These are phyloP conservation scores for Globisporangium takayamanum DNA, from an alignment of 352 stramenopile species.

Conservation along the genomic window DNA sequence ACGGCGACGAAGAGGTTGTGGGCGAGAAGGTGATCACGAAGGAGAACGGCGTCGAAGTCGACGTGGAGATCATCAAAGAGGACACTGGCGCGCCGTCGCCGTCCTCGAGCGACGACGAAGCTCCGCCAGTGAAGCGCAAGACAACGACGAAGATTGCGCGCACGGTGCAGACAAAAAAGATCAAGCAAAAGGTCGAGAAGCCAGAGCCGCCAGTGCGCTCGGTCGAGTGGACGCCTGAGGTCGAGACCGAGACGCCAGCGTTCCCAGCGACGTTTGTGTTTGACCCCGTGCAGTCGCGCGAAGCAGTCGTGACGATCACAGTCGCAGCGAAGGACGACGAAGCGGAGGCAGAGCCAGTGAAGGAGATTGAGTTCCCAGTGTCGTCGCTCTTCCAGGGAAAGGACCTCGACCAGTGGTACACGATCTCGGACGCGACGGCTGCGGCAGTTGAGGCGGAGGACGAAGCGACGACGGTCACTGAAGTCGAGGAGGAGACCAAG, in stretches of 20 bases:
- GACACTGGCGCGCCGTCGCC: conserved; percentile 16
- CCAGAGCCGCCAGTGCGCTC: conserved; percentile 33
- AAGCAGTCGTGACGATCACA: conserved; percentile 69
- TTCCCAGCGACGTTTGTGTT: conserved; percentile 76
- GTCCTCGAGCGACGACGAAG: conserved; percentile 4
- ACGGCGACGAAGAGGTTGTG: conserved; percentile 15
- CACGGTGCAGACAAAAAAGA: conserved; percentile 45
- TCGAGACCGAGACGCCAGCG: conserved; percentile 6
- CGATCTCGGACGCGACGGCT: conserved; percentile 31
- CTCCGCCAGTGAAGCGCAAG: conserved; percentile 30
- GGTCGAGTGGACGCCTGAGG: conserved; percentile 24
- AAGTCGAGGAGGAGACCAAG: conserved; percentile 6
- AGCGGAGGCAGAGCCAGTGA: conserved; percentile 50
- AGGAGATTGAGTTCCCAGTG: conserved; percentile 75
- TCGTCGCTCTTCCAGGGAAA: conserved; percentile 63
- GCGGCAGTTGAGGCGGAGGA: conserved; percentile 12
- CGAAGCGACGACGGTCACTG: conserved; percentile 14
- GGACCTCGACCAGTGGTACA: conserved; percentile 66
- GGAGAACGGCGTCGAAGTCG: conserved; percentile 35
- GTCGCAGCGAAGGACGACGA: conserved; percentile 35
- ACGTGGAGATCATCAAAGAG: conserved; percentile 24
- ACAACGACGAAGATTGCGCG: conserved; percentile 55
- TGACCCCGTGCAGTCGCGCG: conserved; percentile 75
- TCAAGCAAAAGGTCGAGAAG: conserved; percentile 46
- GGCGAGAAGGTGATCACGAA: conserved; percentile 17